Conservation (phyloP, 768 basidiomycete genomes). For the Leccinum fibrillosum region DNA sequence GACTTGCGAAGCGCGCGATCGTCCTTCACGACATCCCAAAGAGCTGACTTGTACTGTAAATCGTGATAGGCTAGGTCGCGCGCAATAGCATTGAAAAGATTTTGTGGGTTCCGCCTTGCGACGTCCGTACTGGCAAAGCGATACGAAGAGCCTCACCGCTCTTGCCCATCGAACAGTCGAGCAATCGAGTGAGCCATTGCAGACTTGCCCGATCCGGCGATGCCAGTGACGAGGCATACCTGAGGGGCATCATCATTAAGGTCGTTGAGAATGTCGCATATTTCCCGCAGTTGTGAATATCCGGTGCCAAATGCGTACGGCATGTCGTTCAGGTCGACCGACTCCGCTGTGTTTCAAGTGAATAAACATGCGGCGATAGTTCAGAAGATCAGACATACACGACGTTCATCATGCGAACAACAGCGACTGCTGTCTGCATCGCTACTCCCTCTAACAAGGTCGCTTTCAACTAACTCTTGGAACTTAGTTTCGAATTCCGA, state of each 20-base stretch:
- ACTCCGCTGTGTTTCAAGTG: neutral
- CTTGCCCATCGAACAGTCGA: neutral
- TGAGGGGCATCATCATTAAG: neutral
- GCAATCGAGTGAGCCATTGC: neutral
- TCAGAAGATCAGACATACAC: neutral
- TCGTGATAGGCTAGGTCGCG: neutral
- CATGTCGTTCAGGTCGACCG: neutral
- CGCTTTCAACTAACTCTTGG: neutral
- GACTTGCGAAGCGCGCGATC: neutral
- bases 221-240: neutral
- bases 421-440: neutral
- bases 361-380: neutral
- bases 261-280: neutral
- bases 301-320: neutral
- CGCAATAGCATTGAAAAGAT: neutral
- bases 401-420: neutral
- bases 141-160: neutral
- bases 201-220: neutral
- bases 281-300: neutral
- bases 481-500: neutral
- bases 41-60: neutral
- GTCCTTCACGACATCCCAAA: neutral
- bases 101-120: too few species aligned
- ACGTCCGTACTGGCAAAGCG: neutral
- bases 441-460: neutral